Percentiles rank a stretch among this genome's conserved stretches.
These are phyloP conservation scores for Yamadazyma kanchanaburiensis DNA, from an alignment of 1,139 yeast genomes.

Conservation along the genomic window DNA sequence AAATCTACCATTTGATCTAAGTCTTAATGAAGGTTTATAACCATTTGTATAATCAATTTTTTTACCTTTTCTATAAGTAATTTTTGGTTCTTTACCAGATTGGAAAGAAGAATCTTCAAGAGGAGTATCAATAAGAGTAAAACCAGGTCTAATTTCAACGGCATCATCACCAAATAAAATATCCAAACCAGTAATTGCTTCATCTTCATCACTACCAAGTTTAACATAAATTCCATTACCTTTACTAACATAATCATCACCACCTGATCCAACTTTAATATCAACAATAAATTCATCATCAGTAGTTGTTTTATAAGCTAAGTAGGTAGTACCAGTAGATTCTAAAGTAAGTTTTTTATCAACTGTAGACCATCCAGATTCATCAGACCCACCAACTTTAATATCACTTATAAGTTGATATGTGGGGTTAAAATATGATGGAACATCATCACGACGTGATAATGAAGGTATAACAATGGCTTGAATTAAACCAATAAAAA, in stretches of 20 bases:
- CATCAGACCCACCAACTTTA: neutral
- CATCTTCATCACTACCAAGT: slow-evolving; percentile 28
- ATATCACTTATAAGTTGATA: neutral
- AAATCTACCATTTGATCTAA: slow-evolving; percentile 41
- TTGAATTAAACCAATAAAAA: too few relatives aligned
- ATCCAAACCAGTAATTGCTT: slow-evolving; percentile 46
- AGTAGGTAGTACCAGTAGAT: neutral
- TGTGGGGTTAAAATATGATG: neutral
- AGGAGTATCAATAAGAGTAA: slow-evolving; percentile 43
- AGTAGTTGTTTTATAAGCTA: neutral
- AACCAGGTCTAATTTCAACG: slow-evolving; percentile 71
- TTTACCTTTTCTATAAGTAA: slow-evolving; percentile 45
- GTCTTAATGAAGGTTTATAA: slow-evolving; percentile 17
- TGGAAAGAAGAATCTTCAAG: neutral
- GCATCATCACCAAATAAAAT: slow-evolving; percentile 71
- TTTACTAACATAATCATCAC: neutral
- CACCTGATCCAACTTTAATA: neutral
- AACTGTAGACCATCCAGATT: slow-evolving; percentile 1
- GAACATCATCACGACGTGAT: slow-evolving; percentile 1
- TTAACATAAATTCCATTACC: slow-evolving; percentile 25
- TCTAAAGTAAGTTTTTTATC: slow-evolving; percentile 1
- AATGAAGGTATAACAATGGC: too few relatives aligned
- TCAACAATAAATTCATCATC: neutral
- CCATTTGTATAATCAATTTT: slow-evolving; percentile 26
- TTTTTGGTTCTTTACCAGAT: slow-evolving; percentile 12